Base-by-base conservation (phyloP, 2,329 filamentous ascomycete species). In the Dactylellina leptospora region DNA sequence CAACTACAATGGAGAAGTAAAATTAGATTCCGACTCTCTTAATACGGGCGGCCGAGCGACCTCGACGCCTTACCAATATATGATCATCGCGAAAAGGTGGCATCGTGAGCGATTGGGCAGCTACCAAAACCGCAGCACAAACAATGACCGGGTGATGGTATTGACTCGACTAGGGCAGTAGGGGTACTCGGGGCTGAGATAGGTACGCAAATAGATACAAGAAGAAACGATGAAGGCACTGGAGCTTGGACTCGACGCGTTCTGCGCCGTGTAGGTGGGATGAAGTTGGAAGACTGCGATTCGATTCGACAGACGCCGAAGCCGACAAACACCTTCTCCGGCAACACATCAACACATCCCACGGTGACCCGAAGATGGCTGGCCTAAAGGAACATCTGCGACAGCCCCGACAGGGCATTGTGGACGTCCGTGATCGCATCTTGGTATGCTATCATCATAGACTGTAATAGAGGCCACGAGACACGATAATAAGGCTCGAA, bases 1-100 rank as follows among this genome's bases (percentile, higher is more conserved):
- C 79, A 93, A 83, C 82, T 83, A 73, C 33, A 11, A n/a, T 44
- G 22, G 11, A 3, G 20, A 6, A 20, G 3, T 22, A 48, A 69
- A 68, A 40, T 30, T 51, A 40, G 38, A n/a, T 16, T 25, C 25
- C 6, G 16, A 38, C 6, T 16, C 20, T 54, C 36, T 16, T 16
- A 13, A 36, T 42, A 16, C 33, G 6, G 30, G 44, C 20, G 10
- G 16, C 48, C 16, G 22, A 28, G 53, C 20, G n/a, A 40, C 11
- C 23, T 13, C 36, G 18, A 54, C 9, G 6, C n/a, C 61, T 60
- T 62, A 77, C 76, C 23, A 77, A 74, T 54, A 77, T 77, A 30
- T 77, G 75, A 23, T 77, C 76, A 74, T 77, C 76, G 42, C 76
- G 73, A 47, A 77, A 77, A 40, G 74, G 66, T 22, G 72, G 69